Evolutionary conservation across 2,329 filamentous ascomycete species (phyloP), one percentile per base, ranked within the genome.

Genomic region (Colletotrichum orchidophilum): DNA sequence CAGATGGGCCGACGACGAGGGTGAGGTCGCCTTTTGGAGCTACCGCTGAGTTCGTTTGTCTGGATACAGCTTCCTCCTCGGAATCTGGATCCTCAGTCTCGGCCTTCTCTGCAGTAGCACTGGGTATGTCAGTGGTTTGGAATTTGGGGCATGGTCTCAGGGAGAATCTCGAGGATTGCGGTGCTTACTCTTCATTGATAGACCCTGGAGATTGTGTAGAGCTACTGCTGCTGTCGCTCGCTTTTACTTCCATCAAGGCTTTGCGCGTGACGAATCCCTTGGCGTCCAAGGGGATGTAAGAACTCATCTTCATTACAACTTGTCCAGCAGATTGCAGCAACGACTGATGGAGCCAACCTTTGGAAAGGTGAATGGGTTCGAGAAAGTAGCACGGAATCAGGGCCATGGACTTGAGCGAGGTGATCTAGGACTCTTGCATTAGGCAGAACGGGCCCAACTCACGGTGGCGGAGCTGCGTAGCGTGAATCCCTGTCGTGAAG

Each of bases 381-480:
- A 33, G 31, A 18, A 1, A 21, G n/a, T 9, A 9, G 9, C 39
- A 46, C 2, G 15, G n/a, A 7, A n/a, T 46, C 4, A 2, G 8
- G 3, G n/a, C 18, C n/a, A 4, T n/a, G 6, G 18, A 3, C 39
- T 31, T 18, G 53, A 12, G 59, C 27, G 42, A 26, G 5, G 13
- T 13, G 27, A 13, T 8, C n/a, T 64, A 65, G 61, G 66, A 60
- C 66, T 61, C 4, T 35, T 66, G 60, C 55, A 15, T 42, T 13
- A 42, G 54, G 61, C 62, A 42, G 35, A 2, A 29, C 60, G 11
- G 13, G 39, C 15, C 39, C 15, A 18, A 18, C 3, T 3, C 21
- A 49, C 31, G 33, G 64, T 65, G 66, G 66, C 54, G 66, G 46
- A 70, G 66, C 33, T 21, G 15, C 58, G 31, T 53, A 26, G 26